Percentiles rank a stretch among this genome's conserved stretches.
These are phyloP conservation scores for Fonsecaea pugnacius DNA, from an alignment of 2,329 filamentous ascomycete genomes.

Conservation along the genomic window DNA sequence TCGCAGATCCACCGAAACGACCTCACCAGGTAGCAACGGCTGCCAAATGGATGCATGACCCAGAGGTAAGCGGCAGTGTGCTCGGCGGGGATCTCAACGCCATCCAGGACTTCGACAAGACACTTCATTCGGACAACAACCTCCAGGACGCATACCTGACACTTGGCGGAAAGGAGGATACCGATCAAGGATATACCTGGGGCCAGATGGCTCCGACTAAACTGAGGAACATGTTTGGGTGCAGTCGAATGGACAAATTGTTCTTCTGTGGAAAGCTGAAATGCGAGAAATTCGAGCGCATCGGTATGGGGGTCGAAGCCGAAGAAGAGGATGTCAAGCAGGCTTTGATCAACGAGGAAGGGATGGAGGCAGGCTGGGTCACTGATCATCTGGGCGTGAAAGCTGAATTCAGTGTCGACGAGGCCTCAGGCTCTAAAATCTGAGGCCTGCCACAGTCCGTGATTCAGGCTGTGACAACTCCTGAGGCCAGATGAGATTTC, in stretches of 20 bases:
- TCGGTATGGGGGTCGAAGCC: conserved; percentile 54
- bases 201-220: conserved; percentile 56
- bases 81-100: conserved; percentile 64
- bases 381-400: conserved; percentile 38
- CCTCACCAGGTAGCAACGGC: conserved; percentile 55
- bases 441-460: conserved; percentile 6
- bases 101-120: conserved; percentile 59
- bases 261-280: conserved; percentile 56
- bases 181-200: conserved; percentile 62
- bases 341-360: conserved; percentile 30
- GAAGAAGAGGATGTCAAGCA: conserved; percentile 36
- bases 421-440: conserved; percentile 12
- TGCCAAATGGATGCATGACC: conserved; percentile 49
- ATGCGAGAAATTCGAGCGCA: conserved; percentile 51
- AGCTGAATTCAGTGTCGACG: conserved; percentile 30
- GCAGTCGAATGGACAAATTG: conserved; percentile 61
- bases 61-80: conserved; percentile 44
- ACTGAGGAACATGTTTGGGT: conserved; percentile 53
- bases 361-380: conserved; percentile 36
- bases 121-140: conserved; percentile 53
- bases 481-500: conserved; percentile 47
- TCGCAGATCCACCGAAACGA: conserved; percentile 54
- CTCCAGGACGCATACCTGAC: conserved; percentile 60
- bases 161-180: conserved; percentile 56
- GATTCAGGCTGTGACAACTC: conserved; percentile 18